Evolutionary conservation across 371 early-diverging fungal species (phyloP), one percentile per base, ranked within the genome.

Genomic region (Circinella minor): DNA sequence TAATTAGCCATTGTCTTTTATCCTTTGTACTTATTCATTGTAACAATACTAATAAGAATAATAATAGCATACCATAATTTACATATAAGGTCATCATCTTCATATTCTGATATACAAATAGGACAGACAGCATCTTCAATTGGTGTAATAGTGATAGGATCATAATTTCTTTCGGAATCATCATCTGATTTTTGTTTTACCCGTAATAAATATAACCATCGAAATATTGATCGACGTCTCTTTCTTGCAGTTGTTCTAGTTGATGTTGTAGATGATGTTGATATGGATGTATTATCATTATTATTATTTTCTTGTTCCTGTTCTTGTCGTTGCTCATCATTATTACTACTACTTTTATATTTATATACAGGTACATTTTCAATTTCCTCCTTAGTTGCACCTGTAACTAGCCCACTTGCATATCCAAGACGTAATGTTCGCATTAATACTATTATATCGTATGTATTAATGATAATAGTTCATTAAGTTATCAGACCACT

Each of bases 21-120:
- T 1, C 15, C 6, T n/a, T n/a, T 18, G 1, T 6, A 13, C 54
- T 13, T 54, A 13, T 54, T 15, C 15, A 0, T 18, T 18, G 9
- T 54, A 15, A 18, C 4, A 43, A 11, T 43, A 3, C 1, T 43
- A 43, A 9, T 11, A 43, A 43, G 43, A 43, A 43, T 9, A 1
- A n/a, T 51, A 13, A 51, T 51, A n/a, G 15, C 72, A 66, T 80
- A 77, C 74, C 86, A 80, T 71, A 89, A 69, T 61, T 83, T 84
- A 67, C 91, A 83, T 1, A 91, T 57, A 6, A 83, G 78, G 9
- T 89, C 90, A 55, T 78, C 73, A 37, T 86, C 76, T 73, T 89
- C 91, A 67, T 89, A 91, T 18, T 88, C 85, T 62, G 82, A 78
- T 57, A 91, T 70, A 70, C 91, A 91, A 38, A 91, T 89, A 4